Conservation (phyloP, 1,284 basidiomycete genomes). For the Ceratobasidium sp. region DNA sequence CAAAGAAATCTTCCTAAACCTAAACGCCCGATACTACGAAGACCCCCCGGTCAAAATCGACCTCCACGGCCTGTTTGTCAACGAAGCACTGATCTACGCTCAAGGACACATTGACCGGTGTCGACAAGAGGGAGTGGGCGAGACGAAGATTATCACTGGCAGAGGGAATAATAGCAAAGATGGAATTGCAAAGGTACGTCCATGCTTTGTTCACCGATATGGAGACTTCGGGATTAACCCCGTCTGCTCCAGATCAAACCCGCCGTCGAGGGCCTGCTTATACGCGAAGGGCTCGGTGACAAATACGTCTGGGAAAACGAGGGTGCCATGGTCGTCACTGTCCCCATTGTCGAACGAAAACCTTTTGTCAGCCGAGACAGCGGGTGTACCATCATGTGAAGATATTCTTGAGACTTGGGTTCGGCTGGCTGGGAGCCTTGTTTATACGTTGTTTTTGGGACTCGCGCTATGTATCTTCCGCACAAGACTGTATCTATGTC, state of each 20-base stretch:
- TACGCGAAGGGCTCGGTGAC: conserved; percentile 18
- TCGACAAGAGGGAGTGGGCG: conserved; percentile 10
- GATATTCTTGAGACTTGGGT: too few relatives aligned
- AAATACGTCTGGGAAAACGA: conserved; percentile 21
- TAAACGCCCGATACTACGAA: conserved; percentile 21
- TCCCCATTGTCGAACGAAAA: neutral
- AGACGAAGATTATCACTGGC: conserved; percentile 25
- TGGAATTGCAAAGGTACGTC: conserved; percentile 28
- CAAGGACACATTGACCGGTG: conserved; percentile 19
- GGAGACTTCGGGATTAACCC: neutral
- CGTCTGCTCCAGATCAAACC: conserved; percentile 25
- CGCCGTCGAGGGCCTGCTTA: conserved; percentile 30
- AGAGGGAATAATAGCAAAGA: conserved; percentile 35
- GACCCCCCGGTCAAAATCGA: conserved; percentile 1
- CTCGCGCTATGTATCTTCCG: neutral
- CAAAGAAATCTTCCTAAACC: conserved; percentile 25
- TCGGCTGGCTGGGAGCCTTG: neutral
- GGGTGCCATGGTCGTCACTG: conserved; percentile 7
- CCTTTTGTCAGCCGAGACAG: neutral
- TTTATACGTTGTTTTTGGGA: conserved; percentile 3
- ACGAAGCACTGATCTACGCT: conserved; percentile 35
- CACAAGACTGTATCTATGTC: neutral
- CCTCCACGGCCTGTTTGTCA: conserved; percentile 28
- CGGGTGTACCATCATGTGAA: conserved; percentile 24
- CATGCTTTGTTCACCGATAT: neutral